Conservation (phyloP, 1,284 basidiomycete species). For the Trichosporon sp. region DNA sequence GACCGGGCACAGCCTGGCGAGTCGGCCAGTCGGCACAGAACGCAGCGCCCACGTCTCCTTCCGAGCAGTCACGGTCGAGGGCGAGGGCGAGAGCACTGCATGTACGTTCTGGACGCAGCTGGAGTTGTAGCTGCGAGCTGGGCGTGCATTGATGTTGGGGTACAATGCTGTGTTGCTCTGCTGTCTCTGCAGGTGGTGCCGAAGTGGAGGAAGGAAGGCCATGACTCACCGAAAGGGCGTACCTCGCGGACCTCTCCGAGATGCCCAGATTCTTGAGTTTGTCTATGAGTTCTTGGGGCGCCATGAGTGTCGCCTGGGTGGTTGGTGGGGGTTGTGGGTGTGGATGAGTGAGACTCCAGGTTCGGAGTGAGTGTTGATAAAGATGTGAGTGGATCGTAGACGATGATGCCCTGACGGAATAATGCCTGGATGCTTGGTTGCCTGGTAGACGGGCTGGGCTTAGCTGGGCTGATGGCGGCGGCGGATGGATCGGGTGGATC, state of each 20-base stretch:
- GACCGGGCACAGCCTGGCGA: not conserved
- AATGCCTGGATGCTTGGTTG: too few relatives aligned
- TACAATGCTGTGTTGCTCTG: too few relatives aligned
- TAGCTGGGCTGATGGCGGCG: too few relatives aligned
- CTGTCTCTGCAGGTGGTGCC: too few relatives aligned
- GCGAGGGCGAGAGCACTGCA: too few relatives aligned
- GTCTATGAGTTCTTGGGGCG: slow-evolving; percentile 26
- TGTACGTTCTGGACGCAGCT: too few relatives aligned
- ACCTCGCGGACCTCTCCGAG: slow-evolving; percentile 38
- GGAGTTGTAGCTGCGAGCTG: too few relatives aligned
- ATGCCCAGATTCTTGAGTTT: slow-evolving; percentile 40
- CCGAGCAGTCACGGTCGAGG: too few relatives aligned
- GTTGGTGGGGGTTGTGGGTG: not conserved
- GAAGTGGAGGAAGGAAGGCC: not conserved
- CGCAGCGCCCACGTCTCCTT: too few relatives aligned
- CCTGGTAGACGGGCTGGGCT: too few relatives aligned
- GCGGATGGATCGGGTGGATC: too few relatives aligned
- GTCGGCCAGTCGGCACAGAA: not conserved
- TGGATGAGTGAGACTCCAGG: not conserved
- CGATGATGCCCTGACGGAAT: not conserved
- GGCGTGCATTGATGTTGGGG: too few relatives aligned
- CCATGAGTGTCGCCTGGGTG: slow-evolving; percentile 2
- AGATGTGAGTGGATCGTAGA: not conserved
- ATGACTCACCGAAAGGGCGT: slow-evolving; percentile 36
- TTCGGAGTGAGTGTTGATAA: not conserved